These are phyloP conservation scores for Pichia insulana DNA, from an alignment of 805 yeast genomes.

Conservation along the genomic window DNA sequence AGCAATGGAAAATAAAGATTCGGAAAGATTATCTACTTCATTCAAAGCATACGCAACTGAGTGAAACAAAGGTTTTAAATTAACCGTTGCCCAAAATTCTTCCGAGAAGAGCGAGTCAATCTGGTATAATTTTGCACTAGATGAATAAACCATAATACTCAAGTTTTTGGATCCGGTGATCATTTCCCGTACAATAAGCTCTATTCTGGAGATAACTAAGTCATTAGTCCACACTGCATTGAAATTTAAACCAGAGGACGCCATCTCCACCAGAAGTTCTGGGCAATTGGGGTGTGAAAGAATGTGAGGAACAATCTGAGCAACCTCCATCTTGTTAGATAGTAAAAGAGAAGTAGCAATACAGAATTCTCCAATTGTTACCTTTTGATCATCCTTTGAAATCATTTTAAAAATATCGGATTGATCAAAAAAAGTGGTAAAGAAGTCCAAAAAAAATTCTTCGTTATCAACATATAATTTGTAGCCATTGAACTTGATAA, in stretches of 20 bases:
- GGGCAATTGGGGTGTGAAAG: constrained; percentile 13
- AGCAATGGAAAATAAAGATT: constrained; percentile 17
- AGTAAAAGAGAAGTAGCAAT: constrained; percentile 13
- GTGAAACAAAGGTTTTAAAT: constrained; percentile 16
- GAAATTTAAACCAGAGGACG: constrained; percentile 14
- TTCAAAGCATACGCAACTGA: constrained; percentile 11
- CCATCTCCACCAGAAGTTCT: constrained; percentile 15
- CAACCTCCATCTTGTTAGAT: constrained; percentile 5
- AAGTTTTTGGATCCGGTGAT: constrained; percentile 11
- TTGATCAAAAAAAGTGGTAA: constrained; percentile 14
- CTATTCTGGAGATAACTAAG: constrained; percentile 16
- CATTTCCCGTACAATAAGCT: constrained; percentile 22
- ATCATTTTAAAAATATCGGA: constrained; percentile 12
- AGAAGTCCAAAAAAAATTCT: constrained; percentile 33
- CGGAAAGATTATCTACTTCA: constrained; percentile 13
- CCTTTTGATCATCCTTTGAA: neutral
- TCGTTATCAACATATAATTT: constrained; percentile 27
- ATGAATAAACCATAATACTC: constrained; percentile 14
- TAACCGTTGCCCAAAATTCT: constrained; percentile 22
- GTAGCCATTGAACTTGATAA: constrained; percentile 30
- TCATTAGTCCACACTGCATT: constrained; percentile 15
- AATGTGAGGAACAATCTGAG: constrained; percentile 12
- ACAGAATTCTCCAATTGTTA: constrained; percentile 16
- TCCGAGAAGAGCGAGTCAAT: constrained; percentile 17
- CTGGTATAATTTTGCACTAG: constrained; percentile 17